Percentiles rank a stretch among this genome's conserved stretches.
Evolutionary conservation across 129 eudicot species (phyloP).

Genomic region (Logfia minima): DNA sequence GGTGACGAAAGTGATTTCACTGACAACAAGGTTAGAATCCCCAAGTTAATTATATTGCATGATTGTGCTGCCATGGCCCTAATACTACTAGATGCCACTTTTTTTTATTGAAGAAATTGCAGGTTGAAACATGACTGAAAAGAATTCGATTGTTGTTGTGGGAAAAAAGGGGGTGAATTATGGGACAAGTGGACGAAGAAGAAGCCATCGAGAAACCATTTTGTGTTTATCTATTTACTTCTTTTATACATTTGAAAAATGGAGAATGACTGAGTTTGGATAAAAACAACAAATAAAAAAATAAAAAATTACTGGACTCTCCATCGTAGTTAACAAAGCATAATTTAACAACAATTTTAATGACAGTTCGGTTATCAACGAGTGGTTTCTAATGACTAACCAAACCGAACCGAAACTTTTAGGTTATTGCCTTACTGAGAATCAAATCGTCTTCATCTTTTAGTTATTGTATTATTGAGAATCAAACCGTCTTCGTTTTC

Average conservation of each 20-base stretch:
- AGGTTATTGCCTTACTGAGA: too few relatives aligned
- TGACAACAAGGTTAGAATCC: conserved; percentile 73
- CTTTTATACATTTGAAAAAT: too few relatives aligned
- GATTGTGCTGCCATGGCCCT: conserved; percentile 38
- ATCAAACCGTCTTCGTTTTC: too few relatives aligned
- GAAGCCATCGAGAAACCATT: not conserved
- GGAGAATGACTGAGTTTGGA: too few relatives aligned
- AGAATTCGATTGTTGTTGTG: not conserved
- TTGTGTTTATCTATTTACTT: not conserved
- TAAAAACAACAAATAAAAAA: too few relatives aligned
- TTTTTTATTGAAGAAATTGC: not conserved
- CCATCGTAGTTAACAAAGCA: too few relatives aligned
- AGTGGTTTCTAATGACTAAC: too few relatives aligned
- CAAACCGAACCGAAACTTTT: too few relatives aligned
- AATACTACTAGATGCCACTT: conserved; percentile 2
- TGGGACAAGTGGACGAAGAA: not conserved
- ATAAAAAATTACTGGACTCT: not conserved
- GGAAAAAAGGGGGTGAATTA: not conserved
- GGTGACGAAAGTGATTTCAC: conserved; percentile 88
- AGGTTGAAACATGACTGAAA: not conserved
- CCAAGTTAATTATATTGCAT: conserved; percentile 69
- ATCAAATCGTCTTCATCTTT: too few relatives aligned
- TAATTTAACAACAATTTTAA: too few relatives aligned
- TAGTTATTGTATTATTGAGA: too few relatives aligned
- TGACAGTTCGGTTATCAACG: too few relatives aligned